These are phyloP conservation scores for Raffaelea ambrosiae DNA, from an alignment of 2,329 filamentous ascomycete genomes.

Conservation along the genomic window DNA sequence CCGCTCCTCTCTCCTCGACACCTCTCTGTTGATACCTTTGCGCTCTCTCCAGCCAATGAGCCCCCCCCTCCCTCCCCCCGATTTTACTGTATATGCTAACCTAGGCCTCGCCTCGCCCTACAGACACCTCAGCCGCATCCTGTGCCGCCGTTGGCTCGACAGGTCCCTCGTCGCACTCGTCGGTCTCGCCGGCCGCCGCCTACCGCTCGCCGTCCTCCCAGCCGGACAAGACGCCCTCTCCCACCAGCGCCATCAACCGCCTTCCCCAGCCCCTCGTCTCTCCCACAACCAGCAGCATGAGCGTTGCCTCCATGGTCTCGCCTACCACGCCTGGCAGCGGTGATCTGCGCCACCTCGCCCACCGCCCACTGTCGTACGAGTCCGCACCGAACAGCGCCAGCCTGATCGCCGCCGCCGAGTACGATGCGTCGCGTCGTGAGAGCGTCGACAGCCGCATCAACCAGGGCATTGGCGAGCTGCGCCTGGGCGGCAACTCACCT, in stretches of 20 bases:
- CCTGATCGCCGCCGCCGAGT: slow-evolving; percentile 5
- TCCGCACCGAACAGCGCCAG: slow-evolving; percentile 21
- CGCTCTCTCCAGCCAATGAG: too few relatives aligned
- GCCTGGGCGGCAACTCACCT: slow-evolving; percentile 59
- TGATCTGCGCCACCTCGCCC: slow-evolving; percentile 32
- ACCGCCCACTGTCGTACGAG: slow-evolving; percentile 32
- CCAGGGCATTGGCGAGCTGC: slow-evolving; percentile 60
- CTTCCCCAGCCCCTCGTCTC: slow-evolving; percentile 46
- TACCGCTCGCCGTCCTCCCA: slow-evolving; percentile 9
- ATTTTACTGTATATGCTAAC: background rate
- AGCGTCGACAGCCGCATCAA: slow-evolving; percentile 76
- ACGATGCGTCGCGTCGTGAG: slow-evolving; percentile 52
- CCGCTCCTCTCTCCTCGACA: too few relatives aligned
- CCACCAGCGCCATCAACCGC: slow-evolving; percentile 40
- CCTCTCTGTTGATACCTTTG: too few relatives aligned
- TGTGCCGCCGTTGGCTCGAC: too few relatives aligned
- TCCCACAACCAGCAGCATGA: slow-evolving; percentile 52
- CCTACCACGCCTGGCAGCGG: slow-evolving; percentile 40
- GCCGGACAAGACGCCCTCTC: slow-evolving; percentile 54
- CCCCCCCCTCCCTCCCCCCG: too few relatives aligned
- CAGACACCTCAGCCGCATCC: slow-evolving; percentile 36
- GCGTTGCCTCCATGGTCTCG: slow-evolving; percentile 57
- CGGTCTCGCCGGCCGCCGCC: slow-evolving; percentile 19
- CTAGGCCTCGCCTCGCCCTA: background rate
- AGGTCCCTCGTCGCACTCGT: slow-evolving; percentile 17